phyloP scores from a whole-genome alignment of 257 asterid species.

The Vinca minor region DNA sequence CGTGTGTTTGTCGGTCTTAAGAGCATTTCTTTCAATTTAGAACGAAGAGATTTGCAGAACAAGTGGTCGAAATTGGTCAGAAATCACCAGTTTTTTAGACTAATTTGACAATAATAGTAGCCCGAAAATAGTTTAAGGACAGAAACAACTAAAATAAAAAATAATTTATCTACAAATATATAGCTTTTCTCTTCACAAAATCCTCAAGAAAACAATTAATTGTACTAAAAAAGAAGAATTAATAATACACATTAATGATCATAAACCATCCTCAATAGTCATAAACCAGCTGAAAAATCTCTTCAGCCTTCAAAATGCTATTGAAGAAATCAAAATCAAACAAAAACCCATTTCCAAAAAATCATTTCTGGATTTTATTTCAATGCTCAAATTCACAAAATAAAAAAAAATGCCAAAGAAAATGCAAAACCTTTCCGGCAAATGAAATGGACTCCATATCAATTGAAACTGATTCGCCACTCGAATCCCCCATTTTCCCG shows the following conservation, averaged over 20 bases:
- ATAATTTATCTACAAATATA: too few relatives aligned
- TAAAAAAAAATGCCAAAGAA: neutral
- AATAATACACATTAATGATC: neutral
- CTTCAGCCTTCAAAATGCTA: neutral
- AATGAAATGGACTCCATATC: constrained; percentile 72
- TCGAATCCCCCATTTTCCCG: constrained; percentile 74
- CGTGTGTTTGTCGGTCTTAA: too few relatives aligned
- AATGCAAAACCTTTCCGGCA: constrained; percentile 68
- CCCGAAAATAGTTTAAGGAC: too few relatives aligned
- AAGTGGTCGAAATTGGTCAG: too few relatives aligned
- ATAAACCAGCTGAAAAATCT: neutral
- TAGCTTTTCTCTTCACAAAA: too few relatives aligned
- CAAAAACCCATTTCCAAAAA: neutral
- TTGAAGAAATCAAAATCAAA: neutral
- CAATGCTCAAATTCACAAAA: neutral
- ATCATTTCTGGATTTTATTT: neutral
- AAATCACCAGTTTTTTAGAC: too few relatives aligned
- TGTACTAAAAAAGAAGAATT: neutral
- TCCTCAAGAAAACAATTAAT: neutral
- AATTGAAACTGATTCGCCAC: constrained; percentile 85
- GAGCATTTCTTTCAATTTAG: too few relatives aligned
- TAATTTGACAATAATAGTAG: too few relatives aligned
- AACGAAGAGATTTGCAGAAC: too few relatives aligned
- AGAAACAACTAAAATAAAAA: too few relatives aligned
- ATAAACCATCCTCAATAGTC: constrained; percentile 5